A percentile compares a stretch with the other conserved stretches of the same genome.
These are phyloP conservation scores for Crithidia sp. DNA, from an alignment of 208 protist genomes.

Conservation along the genomic window DNA sequence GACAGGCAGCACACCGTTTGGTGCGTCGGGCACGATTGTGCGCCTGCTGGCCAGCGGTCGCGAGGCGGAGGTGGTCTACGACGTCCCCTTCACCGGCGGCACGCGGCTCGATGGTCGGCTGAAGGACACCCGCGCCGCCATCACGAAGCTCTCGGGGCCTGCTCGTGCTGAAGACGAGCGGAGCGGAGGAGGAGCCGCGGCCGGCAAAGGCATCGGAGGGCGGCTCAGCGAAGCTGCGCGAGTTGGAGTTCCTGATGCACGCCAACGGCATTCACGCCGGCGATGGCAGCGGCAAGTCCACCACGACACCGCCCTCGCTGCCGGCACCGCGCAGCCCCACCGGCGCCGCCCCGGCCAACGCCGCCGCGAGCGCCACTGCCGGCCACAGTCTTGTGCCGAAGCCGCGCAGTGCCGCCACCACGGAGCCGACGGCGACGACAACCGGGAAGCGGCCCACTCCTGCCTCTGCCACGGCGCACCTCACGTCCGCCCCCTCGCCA, in stretches of 20 bases:
- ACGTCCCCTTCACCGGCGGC: slow-evolving; percentile 82
- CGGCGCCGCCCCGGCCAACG: neutral
- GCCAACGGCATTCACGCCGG: slow-evolving; percentile 31
- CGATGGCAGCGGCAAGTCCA: neutral
- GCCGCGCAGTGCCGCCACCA: slow-evolving; percentile 46
- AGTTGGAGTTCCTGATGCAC: slow-evolving; percentile 39
- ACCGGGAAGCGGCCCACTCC: slow-evolving; percentile 24
- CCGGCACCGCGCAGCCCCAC: slow-evolving; percentile 1
- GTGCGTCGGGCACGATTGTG: slow-evolving; percentile 78
- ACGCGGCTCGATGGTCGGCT: slow-evolving; percentile 80
- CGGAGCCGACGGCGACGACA: slow-evolving; percentile 6
- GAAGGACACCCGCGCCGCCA: slow-evolving; percentile 62
- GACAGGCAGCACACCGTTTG: slow-evolving; percentile 81
- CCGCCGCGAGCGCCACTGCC: neutral
- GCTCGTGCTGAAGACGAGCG: slow-evolving; percentile 56
- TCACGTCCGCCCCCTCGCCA: slow-evolving; percentile 24
- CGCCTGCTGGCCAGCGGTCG: slow-evolving; percentile 75
- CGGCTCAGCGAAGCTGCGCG: slow-evolving; percentile 28
- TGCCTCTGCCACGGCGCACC: slow-evolving; percentile 39
- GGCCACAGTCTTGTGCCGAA: slow-evolving; percentile 40
- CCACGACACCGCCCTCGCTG: slow-evolving; percentile 15
- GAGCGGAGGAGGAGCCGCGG: slow-evolving; percentile 16
- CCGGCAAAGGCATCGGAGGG: slow-evolving; percentile 14
- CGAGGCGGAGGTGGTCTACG: slow-evolving; percentile 90
- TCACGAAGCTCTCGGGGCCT: slow-evolving; percentile 72